Evolutionary conservation across 2,329 filamentous ascomycete species (phyloP).

Genomic region (Talaromyces sp.): DNA sequence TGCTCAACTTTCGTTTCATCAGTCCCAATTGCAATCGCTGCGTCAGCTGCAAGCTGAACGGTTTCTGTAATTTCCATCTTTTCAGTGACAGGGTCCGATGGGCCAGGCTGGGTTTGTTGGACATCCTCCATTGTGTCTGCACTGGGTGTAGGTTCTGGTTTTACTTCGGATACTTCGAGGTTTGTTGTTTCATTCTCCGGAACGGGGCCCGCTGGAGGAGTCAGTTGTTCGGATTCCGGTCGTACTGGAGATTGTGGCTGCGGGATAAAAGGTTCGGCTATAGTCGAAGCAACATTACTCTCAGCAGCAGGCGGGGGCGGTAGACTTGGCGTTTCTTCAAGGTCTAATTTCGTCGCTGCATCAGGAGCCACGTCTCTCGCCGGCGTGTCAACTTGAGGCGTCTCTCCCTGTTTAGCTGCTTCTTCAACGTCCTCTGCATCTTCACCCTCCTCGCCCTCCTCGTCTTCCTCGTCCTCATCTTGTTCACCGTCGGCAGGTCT

Average conservation of each 20-base stretch:
- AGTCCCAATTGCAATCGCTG: not conserved
- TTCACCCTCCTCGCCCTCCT: slow-evolving; percentile 39
- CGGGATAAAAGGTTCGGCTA: not conserved
- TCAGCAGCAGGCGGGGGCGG: not conserved
- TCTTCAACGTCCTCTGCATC: slow-evolving; percentile 6
- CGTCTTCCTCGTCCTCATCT: slow-evolving; percentile 45
- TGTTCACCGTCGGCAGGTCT: slow-evolving; percentile 47
- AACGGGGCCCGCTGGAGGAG: not conserved
- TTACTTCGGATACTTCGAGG: slow-evolving; percentile 4
- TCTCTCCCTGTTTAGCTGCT: slow-evolving; percentile 35
- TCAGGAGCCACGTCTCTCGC: not conserved
- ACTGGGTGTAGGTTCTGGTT: not conserved
- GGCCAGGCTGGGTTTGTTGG: not conserved
- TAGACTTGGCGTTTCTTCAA: slow-evolving; percentile 6
- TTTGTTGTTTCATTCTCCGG: slow-evolving; percentile 5
- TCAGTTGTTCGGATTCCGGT: slow-evolving; percentile 14
- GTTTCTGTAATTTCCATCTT: not conserved
- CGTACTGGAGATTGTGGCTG: slow-evolving; percentile 4
- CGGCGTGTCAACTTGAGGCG: not conserved
- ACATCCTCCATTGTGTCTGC: not conserved
- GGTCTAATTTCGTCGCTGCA: slow-evolving; percentile 1
- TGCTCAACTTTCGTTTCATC: slow-evolving; percentile 5
- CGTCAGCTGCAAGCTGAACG: not conserved
- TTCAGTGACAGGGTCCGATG: not conserved
- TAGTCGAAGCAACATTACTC: not conserved